Base-by-base conservation (phyloP, 1,284 basidiomycete species). In the Phylloporus sp. region DNA sequence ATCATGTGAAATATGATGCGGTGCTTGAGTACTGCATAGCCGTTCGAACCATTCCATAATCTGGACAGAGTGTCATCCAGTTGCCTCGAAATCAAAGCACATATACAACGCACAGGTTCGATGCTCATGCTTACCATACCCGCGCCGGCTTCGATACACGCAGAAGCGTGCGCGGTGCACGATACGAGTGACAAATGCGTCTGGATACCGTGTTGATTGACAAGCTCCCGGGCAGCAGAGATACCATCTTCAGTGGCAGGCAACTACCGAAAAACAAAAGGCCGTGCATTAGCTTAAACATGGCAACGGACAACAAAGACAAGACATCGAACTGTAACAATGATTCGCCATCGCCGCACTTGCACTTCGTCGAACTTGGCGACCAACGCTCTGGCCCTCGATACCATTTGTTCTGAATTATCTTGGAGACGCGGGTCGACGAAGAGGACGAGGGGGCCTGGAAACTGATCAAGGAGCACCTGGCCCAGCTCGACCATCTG, bases 191-290 rank as follows among this genome's bases (percentile, higher is more conserved):
- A 79, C 46, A 90, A 71, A 70, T 87, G 85, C 7, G 82, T 83
- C 44, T 79, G 74, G 44, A 87, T 81, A n/a, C 69, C 70, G 58
- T 81, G 67, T 51, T 70, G 70, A 10, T 71, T 63, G 47, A 77
- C 72, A 22, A 88, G 78, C 46, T 71, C 65, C 40, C 70, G 74
- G 1, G 84, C 80, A 10, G 88, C 86, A n/a, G 63, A 61, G 20
- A 88, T 77, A 20, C 87, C 88, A 26, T 75, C 75, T 51, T 82
- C 78, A 4, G 86, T 88, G 15, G 87, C 86, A 34, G 87, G 85
- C 52, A 90, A 81, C 87, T 89, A 51, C 7, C 13, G 26, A 40
- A 39, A 49, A 40, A 46, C 39, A 13, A 26, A 34, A 28, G 15
- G 24, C 34, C 34, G 37, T n/a, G 44, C 13, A 39, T 60, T 4